phyloP scores from a whole-genome alignment of 1,139 yeast species.

The Taphrina deformans region DNA sequence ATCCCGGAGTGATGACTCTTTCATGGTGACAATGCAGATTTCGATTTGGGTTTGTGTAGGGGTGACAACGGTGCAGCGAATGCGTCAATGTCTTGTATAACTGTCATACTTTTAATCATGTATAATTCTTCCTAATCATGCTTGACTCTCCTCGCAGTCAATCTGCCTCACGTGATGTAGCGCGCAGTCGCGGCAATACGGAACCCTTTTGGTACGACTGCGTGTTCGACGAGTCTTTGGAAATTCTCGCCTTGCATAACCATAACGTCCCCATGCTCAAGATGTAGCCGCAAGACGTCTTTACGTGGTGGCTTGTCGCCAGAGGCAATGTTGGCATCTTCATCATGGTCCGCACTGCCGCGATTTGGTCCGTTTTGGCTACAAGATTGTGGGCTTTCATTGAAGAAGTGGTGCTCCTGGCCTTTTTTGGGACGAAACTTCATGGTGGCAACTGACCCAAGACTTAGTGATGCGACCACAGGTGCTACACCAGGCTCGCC shows the following conservation, averaged over 20 bases:
- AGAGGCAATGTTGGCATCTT: neutral
- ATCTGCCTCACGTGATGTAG: neutral
- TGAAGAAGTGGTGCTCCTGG: neutral
- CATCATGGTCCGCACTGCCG: neutral
- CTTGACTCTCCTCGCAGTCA: neutral
- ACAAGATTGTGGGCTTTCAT: neutral
- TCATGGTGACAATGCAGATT: no score
- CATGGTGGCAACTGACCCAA: slow-evolving; percentile 11
- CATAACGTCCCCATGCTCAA: slow-evolving; percentile 17
- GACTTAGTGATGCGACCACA: slow-evolving; percentile 9
- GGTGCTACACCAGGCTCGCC: slow-evolving; percentile 1
- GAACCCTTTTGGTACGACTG: neutral
- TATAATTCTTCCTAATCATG: neutral
- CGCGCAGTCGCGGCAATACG: slow-evolving; percentile 5
- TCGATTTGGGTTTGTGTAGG: neutral
- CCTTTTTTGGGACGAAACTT: slow-evolving; percentile 4
- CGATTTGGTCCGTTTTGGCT: neutral
- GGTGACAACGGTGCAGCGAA: neutral
- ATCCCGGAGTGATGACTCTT: slow-evolving; percentile 21
- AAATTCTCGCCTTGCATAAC: neutral
- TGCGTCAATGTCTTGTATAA: no score
- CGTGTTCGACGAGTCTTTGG: slow-evolving; percentile 1
- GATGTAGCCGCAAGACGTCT: neutral
- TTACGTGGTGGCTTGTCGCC: neutral
- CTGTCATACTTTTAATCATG: no score